phyloP scores from a whole-genome alignment of 2,329 filamentous ascomycete species.

The Monosporascus sp. region DNA sequence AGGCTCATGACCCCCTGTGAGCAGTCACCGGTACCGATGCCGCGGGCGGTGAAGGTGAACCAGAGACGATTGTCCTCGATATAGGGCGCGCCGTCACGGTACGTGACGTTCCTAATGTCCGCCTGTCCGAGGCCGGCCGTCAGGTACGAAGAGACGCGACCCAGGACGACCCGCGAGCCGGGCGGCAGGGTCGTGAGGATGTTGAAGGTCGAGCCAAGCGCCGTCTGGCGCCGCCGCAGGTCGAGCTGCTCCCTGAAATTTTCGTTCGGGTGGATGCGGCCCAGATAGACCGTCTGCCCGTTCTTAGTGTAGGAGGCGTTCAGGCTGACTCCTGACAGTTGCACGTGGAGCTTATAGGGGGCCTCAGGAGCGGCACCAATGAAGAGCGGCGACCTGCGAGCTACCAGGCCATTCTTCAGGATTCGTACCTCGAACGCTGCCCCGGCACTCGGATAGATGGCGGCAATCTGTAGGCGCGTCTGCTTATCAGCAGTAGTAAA shows the following conservation, averaged over 20 bases:
- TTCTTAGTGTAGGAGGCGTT: slow-evolving; percentile 1
- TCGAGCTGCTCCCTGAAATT: not conserved
- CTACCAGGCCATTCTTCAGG: not conserved
- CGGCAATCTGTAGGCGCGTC: not conserved
- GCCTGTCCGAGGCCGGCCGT: slow-evolving; percentile 1
- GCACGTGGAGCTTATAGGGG: slow-evolving; percentile 1
- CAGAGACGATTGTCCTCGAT: not conserved
- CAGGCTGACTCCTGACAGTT: not conserved
- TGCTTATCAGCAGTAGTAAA: not conserved
- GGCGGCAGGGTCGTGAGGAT: not conserved
- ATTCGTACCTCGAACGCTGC: not conserved
- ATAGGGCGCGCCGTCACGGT: not conserved
- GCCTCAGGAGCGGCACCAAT: not conserved
- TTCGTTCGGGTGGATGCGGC: not conserved
- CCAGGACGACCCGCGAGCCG: not conserved
- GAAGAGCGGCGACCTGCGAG: not conserved
- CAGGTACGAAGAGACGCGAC: not conserved
- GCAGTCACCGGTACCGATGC: slow-evolving; percentile 1
- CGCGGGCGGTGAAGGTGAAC: slow-evolving; percentile 2
- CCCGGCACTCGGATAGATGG: not conserved
- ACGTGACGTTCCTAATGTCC: not conserved
- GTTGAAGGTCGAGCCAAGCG: not conserved
- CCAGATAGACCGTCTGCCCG: not conserved
- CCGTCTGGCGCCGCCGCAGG: not conserved
- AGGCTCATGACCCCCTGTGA: slow-evolving; percentile 1